Conservation (phyloP, 1,139 yeast species). For the Geotrichum histeridarum region DNA sequence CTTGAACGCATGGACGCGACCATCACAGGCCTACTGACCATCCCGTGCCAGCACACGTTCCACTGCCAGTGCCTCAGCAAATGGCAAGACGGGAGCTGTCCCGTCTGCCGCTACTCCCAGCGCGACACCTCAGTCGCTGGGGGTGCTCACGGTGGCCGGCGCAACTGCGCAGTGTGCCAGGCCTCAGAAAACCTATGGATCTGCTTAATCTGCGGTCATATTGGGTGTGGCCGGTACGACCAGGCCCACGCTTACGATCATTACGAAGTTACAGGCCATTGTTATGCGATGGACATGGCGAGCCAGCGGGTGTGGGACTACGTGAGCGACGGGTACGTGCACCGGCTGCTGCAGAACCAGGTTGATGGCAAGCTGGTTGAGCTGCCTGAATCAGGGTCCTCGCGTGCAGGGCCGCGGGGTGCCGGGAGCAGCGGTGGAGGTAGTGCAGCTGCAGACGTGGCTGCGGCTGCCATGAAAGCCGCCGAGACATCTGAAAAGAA, state of each 20-base stretch:
- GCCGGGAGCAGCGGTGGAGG: not conserved
- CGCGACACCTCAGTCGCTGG: constrained; percentile 22
- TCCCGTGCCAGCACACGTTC: constrained; percentile 89
- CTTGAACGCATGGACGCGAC: constrained; percentile 82
- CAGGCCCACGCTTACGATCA: constrained; percentile 84
- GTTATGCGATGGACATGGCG: constrained; percentile 83
- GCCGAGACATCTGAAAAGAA: constrained; percentile 29
- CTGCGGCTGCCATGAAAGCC: constrained; percentile 18
- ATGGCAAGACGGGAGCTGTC: constrained; percentile 91
- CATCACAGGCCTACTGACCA: constrained; percentile 76
- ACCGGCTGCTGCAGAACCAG: constrained; percentile 76
- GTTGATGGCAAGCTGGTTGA: constrained; percentile 82
- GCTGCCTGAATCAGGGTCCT: constrained; percentile 38
- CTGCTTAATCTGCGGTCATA: constrained; percentile 80
- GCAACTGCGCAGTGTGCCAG: constrained; percentile 48
- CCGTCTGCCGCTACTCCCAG: constrained; percentile 77
- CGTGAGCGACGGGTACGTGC: constrained; percentile 88
- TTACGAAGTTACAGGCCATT: constrained; percentile 71
- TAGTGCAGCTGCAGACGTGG: constrained; percentile 10
- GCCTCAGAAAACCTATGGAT: constrained; percentile 77
- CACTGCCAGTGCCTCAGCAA: constrained; percentile 84
- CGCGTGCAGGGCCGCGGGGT: constrained; percentile 23
- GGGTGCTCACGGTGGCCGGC: constrained; percentile 15
- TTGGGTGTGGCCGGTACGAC: constrained; percentile 89
- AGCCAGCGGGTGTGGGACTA: constrained; percentile 95